Conservation (phyloP, 2,329 filamentous ascomycete species). For the Davidsoniella neocaledoniae region DNA sequence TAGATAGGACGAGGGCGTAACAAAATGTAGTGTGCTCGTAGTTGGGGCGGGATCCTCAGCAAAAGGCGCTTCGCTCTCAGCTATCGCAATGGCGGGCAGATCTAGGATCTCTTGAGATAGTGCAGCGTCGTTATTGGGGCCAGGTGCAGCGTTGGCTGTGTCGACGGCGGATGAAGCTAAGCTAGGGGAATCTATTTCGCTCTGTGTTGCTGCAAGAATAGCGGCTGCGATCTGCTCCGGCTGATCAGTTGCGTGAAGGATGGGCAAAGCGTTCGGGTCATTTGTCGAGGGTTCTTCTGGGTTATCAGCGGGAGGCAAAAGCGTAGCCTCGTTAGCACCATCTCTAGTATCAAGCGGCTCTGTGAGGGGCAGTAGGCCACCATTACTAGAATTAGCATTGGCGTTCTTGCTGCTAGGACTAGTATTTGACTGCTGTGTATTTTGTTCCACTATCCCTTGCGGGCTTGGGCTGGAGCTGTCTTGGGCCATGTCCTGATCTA, state of each 20-base stretch:
- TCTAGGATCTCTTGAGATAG: background rate
- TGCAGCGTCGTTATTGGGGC: background rate
- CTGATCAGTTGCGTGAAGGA: conserved; percentile 1
- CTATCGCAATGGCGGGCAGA: background rate
- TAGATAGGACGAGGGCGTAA: conserved; percentile 44
- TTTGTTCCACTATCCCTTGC: too few species aligned
- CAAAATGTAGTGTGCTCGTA: conserved; percentile 32
- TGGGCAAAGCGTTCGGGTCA: conserved; percentile 3
- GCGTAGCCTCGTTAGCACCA: background rate
- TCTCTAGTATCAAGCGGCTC: background rate
- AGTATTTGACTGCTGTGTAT: too few species aligned
- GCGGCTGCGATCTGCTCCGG: conserved; percentile 9
- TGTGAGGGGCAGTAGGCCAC: too few species aligned
- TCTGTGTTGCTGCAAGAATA: conserved; percentile 8
- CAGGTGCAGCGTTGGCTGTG: background rate
- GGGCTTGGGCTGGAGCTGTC: too few species aligned
- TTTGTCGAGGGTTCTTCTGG: background rate
- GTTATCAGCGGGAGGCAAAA: background rate
- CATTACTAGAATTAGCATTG: background rate
- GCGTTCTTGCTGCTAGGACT: background rate
- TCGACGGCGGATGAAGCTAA: background rate
- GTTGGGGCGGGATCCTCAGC: conserved; percentile 13
- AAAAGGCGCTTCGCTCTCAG: background rate
- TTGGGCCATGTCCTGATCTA: too few species aligned
- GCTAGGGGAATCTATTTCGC: conserved; percentile 7